Conservation (phyloP, 2,329 filamentous ascomycete genomes). For the Neofusicoccum sp. region DNA sequence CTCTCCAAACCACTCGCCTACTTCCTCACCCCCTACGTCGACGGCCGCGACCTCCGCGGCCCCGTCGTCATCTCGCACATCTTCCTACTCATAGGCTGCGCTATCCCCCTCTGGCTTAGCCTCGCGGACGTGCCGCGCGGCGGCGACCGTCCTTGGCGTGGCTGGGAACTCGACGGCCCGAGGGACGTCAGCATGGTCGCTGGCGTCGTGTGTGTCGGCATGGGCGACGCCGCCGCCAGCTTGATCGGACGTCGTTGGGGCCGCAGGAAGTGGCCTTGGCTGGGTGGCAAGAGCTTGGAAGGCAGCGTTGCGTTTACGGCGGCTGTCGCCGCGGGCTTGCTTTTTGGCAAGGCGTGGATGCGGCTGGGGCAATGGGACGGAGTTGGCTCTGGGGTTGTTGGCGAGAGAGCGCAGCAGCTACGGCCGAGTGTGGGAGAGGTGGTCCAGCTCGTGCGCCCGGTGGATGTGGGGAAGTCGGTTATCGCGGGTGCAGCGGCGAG, state of each 20-base stretch:
- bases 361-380: constrained; percentile 67
- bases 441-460: constrained; percentile 29
- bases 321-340: constrained; percentile 74
- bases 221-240: constrained; percentile 91
- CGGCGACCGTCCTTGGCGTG: constrained; percentile 56
- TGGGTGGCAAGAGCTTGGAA: constrained; percentile 92
- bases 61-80: constrained; percentile 96
- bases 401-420: constrained; percentile 43
- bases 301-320: constrained; percentile 76
- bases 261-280: constrained; percentile 90
- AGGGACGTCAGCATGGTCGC: constrained; percentile 87
- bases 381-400: constrained; percentile 21
- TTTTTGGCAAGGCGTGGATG: constrained; percentile 71
- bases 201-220: constrained; percentile 89
- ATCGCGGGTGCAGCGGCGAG: constrained; percentile 78
- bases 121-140: constrained; percentile 66
- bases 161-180: constrained; percentile 66
- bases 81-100: constrained; percentile 91
- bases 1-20: constrained; percentile 79
- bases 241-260: constrained; percentile 86
- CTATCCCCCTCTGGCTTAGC: constrained; percentile 88
- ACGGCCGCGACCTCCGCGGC: constrained; percentile 86
- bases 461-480: constrained; percentile 54
- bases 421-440: constrained; percentile 21
- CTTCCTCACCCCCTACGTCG: constrained; percentile 91